Base-by-base conservation (phyloP, 352 stramenopile genomes). In the Globisporangium rhizosaccharum region DNA sequence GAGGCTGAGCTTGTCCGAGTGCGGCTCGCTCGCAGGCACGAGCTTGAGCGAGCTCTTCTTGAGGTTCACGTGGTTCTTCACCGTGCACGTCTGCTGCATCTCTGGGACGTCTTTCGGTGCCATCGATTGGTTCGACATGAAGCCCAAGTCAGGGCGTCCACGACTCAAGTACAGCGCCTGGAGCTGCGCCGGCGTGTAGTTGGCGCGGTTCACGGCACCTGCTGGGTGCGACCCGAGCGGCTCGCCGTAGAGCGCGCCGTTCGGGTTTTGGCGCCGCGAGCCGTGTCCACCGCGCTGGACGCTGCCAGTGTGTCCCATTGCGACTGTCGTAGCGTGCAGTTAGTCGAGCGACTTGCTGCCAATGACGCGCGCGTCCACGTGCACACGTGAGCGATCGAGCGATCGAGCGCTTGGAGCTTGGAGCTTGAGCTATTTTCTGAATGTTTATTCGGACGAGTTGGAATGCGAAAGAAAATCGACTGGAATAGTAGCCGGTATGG, bases 31-130 rank as follows among this genome's bases (percentile, higher is more conserved):
- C 51, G 61, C 53, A 14, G 63, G 63, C 36, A 69, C 51, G 47
- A 94, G 63, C 51, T 83, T 86, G 53, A 94, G 69, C 65, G 73
- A 86, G 26, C 63, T 54, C 63, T 94, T 94, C 67, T 92, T 90
- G 5, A 94, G 68, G 62, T 92, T 94, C 57, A 92, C 83, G 63
- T 92, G 75, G 63, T 89, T 94, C 66, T 85, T 88, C 2, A 94
- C 77, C 0, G 83, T 89, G 51, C 71, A 85, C 25, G 85, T 93
- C 58, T 92, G 82, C 66, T 94, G 85, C 66, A 92, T 82, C 68
- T 92, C 83, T 8, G 85, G 85, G 49, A 90, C 57, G 17, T 86
- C 78, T 37, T 83, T 66, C 8, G 68, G 67, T 7, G 71, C 46
- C 42, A 70, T 63, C 42, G 62, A 62, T 56, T 94, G 79, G 62